These are phyloP conservation scores for Diutina siamensis DNA, from an alignment of 1,139 yeast species.

Conservation along the genomic window DNA sequence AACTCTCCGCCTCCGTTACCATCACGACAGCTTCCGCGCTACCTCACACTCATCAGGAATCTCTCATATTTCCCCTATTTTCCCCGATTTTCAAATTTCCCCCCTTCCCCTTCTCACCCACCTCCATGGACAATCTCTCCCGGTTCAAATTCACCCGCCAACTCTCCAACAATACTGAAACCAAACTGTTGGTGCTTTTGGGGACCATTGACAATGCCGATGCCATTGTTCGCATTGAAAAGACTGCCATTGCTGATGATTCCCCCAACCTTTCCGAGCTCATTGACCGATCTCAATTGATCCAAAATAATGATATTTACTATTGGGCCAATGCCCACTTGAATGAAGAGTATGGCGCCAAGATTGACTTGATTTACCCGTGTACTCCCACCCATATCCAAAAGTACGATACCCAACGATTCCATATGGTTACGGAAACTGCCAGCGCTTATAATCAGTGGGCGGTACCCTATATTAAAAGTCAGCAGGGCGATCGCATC, in stretches of 20 bases:
- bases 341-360: constrained; percentile 45
- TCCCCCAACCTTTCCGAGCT: constrained; percentile 12
- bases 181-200: constrained; percentile 50
- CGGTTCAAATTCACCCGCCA: constrained; percentile 30
- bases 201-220: constrained; percentile 49
- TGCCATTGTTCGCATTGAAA: constrained; percentile 70
- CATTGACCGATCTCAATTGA: constrained; percentile 27
- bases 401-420: constrained; percentile 50
- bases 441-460: constrained; percentile 54
- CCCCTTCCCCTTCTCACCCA: too few relatives aligned
- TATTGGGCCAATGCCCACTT: constrained; percentile 61
- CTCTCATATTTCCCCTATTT: too few relatives aligned
- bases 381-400: constrained; percentile 79
- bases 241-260: constrained; percentile 34
- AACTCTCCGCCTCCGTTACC: too few relatives aligned
- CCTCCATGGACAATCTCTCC: constrained; percentile 15
- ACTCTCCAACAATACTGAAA: constrained; percentile 47
- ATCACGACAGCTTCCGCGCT: too few relatives aligned
- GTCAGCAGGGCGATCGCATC: constrained; percentile 67
- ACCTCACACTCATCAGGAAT: too few relatives aligned
- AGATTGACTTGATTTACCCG: constrained; percentile 73
- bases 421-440: constrained; percentile 63
- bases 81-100: too few relatives aligned
- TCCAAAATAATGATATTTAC: constrained; percentile 72
- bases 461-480: constrained; percentile 66